A percentile compares a stretch with the other conserved stretches of the same genome.
These are phyloP conservation scores for Eucalyptus urophylla DNA, from an alignment of 345 rosid genomes.

Conservation along the genomic window DNA sequence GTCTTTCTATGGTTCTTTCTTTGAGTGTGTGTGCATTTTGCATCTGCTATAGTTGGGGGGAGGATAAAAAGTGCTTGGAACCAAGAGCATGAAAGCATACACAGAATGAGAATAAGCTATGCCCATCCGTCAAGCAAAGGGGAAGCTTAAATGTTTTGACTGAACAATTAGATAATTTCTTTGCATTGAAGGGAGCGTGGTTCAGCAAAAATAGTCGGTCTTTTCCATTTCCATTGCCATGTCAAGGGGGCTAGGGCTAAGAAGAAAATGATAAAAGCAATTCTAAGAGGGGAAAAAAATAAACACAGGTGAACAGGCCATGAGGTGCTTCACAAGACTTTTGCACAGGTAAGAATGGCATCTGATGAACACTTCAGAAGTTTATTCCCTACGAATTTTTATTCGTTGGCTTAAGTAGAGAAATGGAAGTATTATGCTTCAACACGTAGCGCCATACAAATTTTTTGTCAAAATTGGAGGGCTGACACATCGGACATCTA, in stretches of 20 bases:
- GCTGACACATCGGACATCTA: background rate
- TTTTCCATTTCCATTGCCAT: background rate
- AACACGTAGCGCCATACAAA: background rate
- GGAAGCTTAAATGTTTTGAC: background rate
- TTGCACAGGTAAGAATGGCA: background rate
- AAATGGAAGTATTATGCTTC: background rate
- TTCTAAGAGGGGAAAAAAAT: background rate
- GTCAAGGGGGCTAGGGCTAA: background rate
- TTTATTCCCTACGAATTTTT: background rate
- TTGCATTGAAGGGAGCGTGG: background rate
- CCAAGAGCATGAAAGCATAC: background rate
- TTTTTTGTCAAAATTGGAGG: background rate
- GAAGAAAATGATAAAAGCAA: background rate
- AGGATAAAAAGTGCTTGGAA: background rate
- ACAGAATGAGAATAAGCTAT: background rate
- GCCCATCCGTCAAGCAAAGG: background rate
- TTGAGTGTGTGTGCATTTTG: background rate
- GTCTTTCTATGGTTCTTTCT: background rate
- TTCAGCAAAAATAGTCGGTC: background rate
- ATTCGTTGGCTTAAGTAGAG: background rate
- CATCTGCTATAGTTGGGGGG: background rate
- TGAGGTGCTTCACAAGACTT: background rate
- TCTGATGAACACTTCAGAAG: background rate
- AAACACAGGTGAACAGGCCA: background rate
- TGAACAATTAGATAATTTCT: background rate